phyloP scores from a whole-genome alignment of 768 basidiomycete species.

The Amanita polypyramis region DNA sequence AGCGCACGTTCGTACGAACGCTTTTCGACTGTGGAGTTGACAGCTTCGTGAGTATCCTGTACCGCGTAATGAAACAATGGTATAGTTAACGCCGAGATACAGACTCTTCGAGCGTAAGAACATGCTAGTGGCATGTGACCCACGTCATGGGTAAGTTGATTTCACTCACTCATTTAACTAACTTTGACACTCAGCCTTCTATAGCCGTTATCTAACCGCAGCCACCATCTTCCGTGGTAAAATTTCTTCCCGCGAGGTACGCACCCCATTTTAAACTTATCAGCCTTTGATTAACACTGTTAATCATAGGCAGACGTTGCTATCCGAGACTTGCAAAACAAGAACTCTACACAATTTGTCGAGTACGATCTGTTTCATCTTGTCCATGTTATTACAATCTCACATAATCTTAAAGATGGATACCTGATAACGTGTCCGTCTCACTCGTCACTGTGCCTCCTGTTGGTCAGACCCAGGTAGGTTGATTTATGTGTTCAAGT shows the following conservation, averaged over 20 bases:
- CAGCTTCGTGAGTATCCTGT: constrained; percentile 44
- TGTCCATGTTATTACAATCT: neutral
- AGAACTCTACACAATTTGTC: constrained; percentile 67
- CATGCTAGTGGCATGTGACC: constrained; percentile 75
- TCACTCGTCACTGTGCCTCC: constrained; percentile 78
- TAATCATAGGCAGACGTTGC: constrained; percentile 39
- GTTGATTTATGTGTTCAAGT: constrained; percentile 11
- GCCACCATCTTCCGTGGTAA: constrained; percentile 84
- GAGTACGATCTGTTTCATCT: constrained; percentile 39
- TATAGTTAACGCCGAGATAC: neutral
- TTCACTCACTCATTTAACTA: neutral
- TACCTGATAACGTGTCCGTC: constrained; percentile 83
- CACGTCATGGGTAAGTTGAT: constrained; percentile 55
- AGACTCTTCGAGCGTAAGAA: constrained; percentile 77
- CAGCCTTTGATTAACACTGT: constrained; percentile 17
- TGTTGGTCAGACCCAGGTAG: constrained; percentile 62
- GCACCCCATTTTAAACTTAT: constrained; percentile 44
- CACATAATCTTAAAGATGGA: constrained; percentile 47
- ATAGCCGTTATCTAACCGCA: constrained; percentile 76
- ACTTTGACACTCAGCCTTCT: neutral
- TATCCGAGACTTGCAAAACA: constrained; percentile 63
- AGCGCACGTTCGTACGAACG: constrained; percentile 51
- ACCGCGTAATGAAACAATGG: neutral
- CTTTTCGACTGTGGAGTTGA: constrained; percentile 57
- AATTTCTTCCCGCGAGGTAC: constrained; percentile 70